Evolutionary conservation across 2,329 filamentous ascomycete genomes (phyloP).

Genomic region (Leptodontidium sp.): DNA sequence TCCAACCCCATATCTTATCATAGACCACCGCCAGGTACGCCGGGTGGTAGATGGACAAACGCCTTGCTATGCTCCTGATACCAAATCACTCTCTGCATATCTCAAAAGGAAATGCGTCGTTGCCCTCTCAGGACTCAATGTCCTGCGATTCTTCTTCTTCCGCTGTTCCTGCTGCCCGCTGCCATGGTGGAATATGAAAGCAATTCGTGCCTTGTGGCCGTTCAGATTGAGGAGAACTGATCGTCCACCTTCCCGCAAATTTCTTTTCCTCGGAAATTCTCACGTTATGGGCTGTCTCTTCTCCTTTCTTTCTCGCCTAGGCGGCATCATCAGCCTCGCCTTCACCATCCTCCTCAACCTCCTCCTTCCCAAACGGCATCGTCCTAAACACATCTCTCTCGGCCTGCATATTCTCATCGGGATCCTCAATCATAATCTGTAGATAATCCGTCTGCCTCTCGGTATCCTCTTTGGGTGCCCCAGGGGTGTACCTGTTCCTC

Average conservation of each 20-base stretch:
- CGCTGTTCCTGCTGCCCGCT: no score
- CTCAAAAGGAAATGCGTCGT: no score
- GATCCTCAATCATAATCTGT: conserved; percentile 64
- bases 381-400: conserved; percentile 61
- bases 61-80: conserved; percentile 21
- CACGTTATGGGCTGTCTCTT: background rate
- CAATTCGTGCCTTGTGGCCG: no score
- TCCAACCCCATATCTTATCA: background rate
- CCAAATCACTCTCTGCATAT: background rate
- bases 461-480: conserved; percentile 53
- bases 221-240: background rate
- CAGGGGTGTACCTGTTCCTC: conserved; percentile 31
- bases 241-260: background rate
- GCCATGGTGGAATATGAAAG: no score
- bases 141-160: background rate
- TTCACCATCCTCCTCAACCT: conserved; percentile 37
- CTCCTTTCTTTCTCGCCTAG: conserved; percentile 10
- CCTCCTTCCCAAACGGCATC: conserved; percentile 39
- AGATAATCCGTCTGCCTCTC: conserved; percentile 54
- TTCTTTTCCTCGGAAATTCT: background rate
- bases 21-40: background rate
- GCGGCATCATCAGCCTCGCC: conserved; percentile 12
- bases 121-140: background rate
- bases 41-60: background rate
- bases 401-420: conserved; percentile 60